Evolutionary conservation across 352 stramenopile species (phyloP).

Genomic region (Globisporangium heterothallicum): DNA sequence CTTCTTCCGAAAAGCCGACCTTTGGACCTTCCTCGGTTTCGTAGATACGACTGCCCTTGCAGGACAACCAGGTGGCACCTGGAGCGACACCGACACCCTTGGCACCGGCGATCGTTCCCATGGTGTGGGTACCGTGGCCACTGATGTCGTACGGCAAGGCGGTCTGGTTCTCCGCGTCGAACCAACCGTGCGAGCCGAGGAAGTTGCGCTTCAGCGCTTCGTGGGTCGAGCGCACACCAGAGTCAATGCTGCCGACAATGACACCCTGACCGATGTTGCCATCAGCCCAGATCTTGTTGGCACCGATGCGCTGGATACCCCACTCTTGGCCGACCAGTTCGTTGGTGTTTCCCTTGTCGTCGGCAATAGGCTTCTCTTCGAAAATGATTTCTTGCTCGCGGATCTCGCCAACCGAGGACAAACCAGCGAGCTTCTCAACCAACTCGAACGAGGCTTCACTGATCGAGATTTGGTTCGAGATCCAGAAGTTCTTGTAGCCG

Average conservation of each 20-base stretch:
- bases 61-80: slow-evolving; percentile 19
- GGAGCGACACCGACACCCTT: slow-evolving; percentile 16
- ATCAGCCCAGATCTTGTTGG: slow-evolving; percentile 10
- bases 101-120: slow-evolving; percentile 11
- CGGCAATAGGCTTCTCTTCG: background rate
- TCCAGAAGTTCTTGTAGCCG: background rate
- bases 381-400: background rate
- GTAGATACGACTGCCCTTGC: slow-evolving; percentile 5
- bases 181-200: slow-evolving; percentile 15
- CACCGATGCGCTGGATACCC: slow-evolving; percentile 3
- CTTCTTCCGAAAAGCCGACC: slow-evolving; percentile 6
- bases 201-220: slow-evolving; percentile 10
- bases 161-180: slow-evolving; percentile 10
- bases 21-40: background rate
- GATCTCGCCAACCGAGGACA: background rate
- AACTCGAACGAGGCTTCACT: background rate
- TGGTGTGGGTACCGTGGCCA: slow-evolving; percentile 15
- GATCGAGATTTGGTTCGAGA: background rate
- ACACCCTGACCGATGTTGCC: slow-evolving; percentile 17
- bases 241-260: slow-evolving; percentile 17
- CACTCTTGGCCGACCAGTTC: background rate
- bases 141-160: slow-evolving; percentile 9
- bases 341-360: background rate
- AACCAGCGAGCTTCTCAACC: background rate
- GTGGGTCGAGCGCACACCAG: slow-evolving; percentile 11